Percentiles rank a stretch among this genome's conserved stretches.
Conservation (phyloP, 306 rosid species). For the Mucuna pruriens region DNA sequence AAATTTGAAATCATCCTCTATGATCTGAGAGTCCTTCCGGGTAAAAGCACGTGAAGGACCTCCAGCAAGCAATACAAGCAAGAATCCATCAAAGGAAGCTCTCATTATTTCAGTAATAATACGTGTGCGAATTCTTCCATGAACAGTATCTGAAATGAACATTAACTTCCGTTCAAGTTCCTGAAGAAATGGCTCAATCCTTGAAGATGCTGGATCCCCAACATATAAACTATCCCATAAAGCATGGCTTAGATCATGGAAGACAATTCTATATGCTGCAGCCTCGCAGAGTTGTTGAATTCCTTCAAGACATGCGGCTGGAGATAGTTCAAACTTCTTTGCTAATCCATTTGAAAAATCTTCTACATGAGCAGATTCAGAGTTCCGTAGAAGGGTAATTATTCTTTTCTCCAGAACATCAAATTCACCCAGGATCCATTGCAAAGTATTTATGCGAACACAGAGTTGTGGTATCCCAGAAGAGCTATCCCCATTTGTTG, state of each 20-base stretch:
- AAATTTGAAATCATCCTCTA: conserved; percentile 84
- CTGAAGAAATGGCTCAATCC: conserved; percentile 78
- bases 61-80: conserved; percentile 96
- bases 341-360: conserved; percentile 86
- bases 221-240: conserved; percentile 87
- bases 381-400: conserved; percentile 85
- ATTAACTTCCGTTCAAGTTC: conserved; percentile 79
- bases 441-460: conserved; percentile 89
- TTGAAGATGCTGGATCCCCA: conserved; percentile 80
- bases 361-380: conserved; percentile 87
- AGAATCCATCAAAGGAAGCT: conserved; percentile 96
- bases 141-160: conserved; percentile 69
- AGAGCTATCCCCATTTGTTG: conserved; percentile 84
- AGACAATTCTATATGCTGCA: conserved; percentile 77
- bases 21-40: conserved; percentile 77
- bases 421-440: conserved; percentile 79
- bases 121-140: conserved; percentile 86
- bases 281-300: conserved; percentile 93
- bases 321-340: conserved; percentile 82
- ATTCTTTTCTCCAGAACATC: conserved; percentile 90
- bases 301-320: conserved; percentile 91
- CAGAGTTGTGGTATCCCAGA: conserved; percentile 80
- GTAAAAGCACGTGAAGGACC: conserved; percentile 91
- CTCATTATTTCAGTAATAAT: conserved; percentile 87
- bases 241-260: conserved; percentile 79